Percentiles rank a stretch among this genome's conserved stretches.
These are phyloP conservation scores for Fusarium pininemorale DNA, from an alignment of 2,329 filamentous ascomycete species.

Conservation along the genomic window DNA sequence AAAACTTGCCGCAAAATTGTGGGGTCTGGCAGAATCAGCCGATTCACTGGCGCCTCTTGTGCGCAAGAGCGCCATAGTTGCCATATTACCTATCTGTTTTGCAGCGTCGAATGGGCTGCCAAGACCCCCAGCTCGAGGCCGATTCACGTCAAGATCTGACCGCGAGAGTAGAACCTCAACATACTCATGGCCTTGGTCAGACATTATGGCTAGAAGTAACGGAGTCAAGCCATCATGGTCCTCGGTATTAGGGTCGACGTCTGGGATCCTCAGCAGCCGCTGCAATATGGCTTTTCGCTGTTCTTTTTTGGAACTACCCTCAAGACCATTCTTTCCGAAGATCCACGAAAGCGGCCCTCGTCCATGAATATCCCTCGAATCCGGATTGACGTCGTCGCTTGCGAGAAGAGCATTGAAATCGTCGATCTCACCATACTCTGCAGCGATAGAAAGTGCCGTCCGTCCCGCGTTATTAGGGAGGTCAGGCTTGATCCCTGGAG, in stretches of 20 bases:
- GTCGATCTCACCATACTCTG: rapidly evolving
- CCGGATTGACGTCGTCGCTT: rapidly evolving
- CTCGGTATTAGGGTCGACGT: not conserved
- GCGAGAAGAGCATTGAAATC: rapidly evolving
- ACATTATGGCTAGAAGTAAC: not conserved
- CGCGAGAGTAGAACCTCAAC: too few species aligned
- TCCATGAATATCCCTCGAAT: not conserved
- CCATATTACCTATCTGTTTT: too few species aligned
- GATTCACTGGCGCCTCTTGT: too few species aligned
- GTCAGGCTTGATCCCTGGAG: not conserved
- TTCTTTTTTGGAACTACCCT: rapidly evolving
- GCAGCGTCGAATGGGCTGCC: too few species aligned
- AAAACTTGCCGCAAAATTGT: too few species aligned
- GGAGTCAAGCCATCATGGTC: not conserved
- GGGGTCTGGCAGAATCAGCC: too few species aligned
- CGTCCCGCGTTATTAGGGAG: not conserved
- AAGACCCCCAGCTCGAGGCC: too few species aligned
- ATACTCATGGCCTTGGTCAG: not conserved
- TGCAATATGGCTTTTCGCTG: not conserved
- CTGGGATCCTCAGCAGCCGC: not conserved
- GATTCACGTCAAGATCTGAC: too few species aligned
- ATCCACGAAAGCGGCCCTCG: not conserved
- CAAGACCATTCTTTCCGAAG: rapidly evolving
- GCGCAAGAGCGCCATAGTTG: too few species aligned
- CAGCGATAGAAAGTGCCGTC: rapidly evolving